Evolutionary conservation across 805 yeast genomes (phyloP), one percentile per base, ranked within the genome.

Genomic region (Jamesozyma lodderae): DNA sequence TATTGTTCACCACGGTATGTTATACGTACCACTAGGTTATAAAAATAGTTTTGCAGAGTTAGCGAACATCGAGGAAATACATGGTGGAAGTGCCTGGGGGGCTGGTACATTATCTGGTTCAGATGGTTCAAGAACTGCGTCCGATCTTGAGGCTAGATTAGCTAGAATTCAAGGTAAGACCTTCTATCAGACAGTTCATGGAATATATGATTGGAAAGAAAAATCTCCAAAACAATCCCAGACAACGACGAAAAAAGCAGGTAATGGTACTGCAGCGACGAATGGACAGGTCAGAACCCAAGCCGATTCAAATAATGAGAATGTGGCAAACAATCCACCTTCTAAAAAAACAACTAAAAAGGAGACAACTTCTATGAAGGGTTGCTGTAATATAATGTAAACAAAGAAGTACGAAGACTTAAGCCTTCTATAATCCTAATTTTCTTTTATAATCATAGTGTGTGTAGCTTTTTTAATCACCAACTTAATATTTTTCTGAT

Each of bases 11-110:
- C 92, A 83, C 49, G 94, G 94, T 51, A 68, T 83, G 62, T 70
- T 78, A 41, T 83, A 60, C 59, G 74, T 84, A 34, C 94, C 94
- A 43, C 68, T 83, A 49, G 94, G 94, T 43, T 84, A 77, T 65
- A 72, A 68, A 45, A 59, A 67, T 44, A 66, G 72, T 4, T 79
- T 78, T 60, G 69, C 71, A 9, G 69, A 70, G 48, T 52, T 79
- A 46, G 62, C 81, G 31, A 69, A 68, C 61, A 52, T 79, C 31
- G 73, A 69, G 3, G 86, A 81, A 64, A 69, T 75, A 35, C 94
- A 81, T 57, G 94, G 94, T 47, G 83, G 82, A 40, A 73, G 87
- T 17, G 75, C 94, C 33, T 85, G 87, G 86, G 95, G 94, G 59
- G 81, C 94, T 24, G 94, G 94, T 49, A 65, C 83, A 27, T 67